Evolutionary conservation across 2,329 filamentous ascomycete species (phyloP).

Genomic region (Bipolaris gigantea): DNA sequence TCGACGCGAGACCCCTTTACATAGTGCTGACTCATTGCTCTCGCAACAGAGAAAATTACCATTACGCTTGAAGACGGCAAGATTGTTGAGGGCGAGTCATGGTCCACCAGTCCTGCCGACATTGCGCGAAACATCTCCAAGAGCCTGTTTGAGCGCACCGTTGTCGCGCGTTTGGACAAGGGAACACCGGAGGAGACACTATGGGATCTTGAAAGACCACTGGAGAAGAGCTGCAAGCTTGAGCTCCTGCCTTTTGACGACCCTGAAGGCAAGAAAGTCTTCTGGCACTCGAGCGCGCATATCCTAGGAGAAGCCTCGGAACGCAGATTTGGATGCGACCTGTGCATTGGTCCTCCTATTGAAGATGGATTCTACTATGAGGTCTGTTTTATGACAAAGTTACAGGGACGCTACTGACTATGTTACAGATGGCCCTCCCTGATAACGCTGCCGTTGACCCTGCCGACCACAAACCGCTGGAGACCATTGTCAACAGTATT

Average conservation of each 20-base stretch:
- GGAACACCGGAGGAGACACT: conserved; percentile 71
- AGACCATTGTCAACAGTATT: conserved; percentile 76
- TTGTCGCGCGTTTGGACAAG: conserved; percentile 83
- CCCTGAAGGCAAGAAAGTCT: conserved; percentile 81
- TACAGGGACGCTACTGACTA: conserved; percentile 8
- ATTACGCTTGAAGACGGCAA: conserved; percentile 74
- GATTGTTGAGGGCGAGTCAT: conserved; percentile 74
- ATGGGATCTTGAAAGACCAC: conserved; percentile 89
- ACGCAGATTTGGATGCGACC: conserved; percentile 83
- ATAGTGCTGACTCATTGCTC: conserved; percentile 19
- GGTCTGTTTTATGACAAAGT: conserved; percentile 10
- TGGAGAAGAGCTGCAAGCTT: conserved; percentile 85
- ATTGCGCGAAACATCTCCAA: conserved; percentile 80
- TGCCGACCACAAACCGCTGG: conserved; percentile 81
- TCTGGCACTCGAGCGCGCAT: conserved; percentile 97
- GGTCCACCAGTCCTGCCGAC: conserved; percentile 84
- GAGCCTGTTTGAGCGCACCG: conserved; percentile 80
- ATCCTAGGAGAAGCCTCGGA: conserved; percentile 95
- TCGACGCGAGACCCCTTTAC: background rate
- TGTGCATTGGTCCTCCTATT: conserved; percentile 92
- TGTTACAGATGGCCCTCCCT: conserved; percentile 69
- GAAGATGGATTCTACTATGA: conserved; percentile 96
- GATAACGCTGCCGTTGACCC: conserved; percentile 71
- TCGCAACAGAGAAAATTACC: conserved; percentile 63
- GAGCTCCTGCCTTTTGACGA: conserved; percentile 82